Base-by-base conservation (phyloP, 768 basidiomycete genomes). In the Suillus americanus region DNA sequence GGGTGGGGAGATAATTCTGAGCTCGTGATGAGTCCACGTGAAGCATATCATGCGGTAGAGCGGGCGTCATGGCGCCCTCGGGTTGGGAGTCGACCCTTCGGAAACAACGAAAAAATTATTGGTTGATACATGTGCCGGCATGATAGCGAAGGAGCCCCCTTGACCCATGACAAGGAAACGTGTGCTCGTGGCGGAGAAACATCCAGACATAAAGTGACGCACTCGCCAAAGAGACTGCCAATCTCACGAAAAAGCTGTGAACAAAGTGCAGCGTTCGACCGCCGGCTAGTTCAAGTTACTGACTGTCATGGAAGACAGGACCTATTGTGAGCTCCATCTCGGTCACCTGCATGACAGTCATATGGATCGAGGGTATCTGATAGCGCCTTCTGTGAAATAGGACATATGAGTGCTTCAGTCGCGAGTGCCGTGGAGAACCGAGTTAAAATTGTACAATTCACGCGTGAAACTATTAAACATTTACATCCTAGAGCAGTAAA, bases 11-110 rank as follows among this genome's bases (percentile, higher is more conserved):
- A 67, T 35, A 38, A 66, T 37, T 25, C 53, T 41, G 61, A 25
- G 45, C 40, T 38, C 55, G 61, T 51, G 60, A 54, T 46, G 61
- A 60, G 16, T 50, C 18, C 46, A 54, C 38, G 41, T 43, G 37
- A n/a, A 56, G 35, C 45, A 62, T 46, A 62, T 8, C 62, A 66
- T 61, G 70, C 28, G 70, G 64, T 2, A 40, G 9, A 41, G 14
- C 20, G n/a, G 5, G 54, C 7, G 5, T 35, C 38, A 69, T 46
- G 57, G 45, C 56, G 12, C 51, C 41, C 45, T n/a, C 9, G n/a
- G 40, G 16, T 28, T 28, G 28, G 18, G 51, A 57, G 40, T 54
- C 65, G 25, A 28, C 38, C 28, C 16, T 60, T 62, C 7, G 37
- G 57, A 41, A 61, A 60, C 41, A 37, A 50, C 30, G 3, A 1